Percentiles rank a stretch among this genome's conserved stretches.
These are phyloP conservation scores for Arthrobotrys sphaeroides DNA, from an alignment of 2,329 filamentous ascomycete species.

Conservation along the genomic window DNA sequence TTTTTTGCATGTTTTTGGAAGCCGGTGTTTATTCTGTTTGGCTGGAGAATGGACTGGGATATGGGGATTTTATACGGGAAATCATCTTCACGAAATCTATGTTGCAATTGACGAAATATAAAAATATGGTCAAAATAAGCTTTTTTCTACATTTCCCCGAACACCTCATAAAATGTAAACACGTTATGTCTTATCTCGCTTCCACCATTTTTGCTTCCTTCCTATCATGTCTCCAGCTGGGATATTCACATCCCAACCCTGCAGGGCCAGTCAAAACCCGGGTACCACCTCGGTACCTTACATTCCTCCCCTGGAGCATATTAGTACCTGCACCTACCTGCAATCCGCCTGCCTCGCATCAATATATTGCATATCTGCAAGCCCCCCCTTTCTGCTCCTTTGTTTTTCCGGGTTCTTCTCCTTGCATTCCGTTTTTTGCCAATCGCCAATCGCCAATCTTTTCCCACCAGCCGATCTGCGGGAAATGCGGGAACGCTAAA, in stretches of 20 bases:
- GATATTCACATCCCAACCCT: too few species aligned
- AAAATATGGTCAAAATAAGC: slow-evolving; percentile 35
- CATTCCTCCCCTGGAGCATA: neutral
- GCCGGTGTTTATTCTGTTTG: neutral
- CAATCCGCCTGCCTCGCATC: too few species aligned
- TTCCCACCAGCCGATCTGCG: slow-evolving; percentile 30
- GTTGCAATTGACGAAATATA: too few species aligned
- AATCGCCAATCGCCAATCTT: neutral
- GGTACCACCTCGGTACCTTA: neutral
- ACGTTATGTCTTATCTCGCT: slow-evolving; percentile 34
- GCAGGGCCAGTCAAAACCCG: neutral
- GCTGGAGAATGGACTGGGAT: neutral
- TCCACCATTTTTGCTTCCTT: slow-evolving; percentile 17
- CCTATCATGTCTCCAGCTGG: neutral
- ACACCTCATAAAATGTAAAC: too few species aligned
- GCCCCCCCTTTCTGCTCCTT: too few species aligned
- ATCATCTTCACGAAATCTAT: too few species aligned
- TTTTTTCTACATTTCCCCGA: slow-evolving; percentile 11
- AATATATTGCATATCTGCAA: neutral
- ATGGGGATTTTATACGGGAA: too few species aligned
- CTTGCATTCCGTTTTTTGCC: neutral
- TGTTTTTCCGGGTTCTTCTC: neutral
- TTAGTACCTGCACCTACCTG: neutral
- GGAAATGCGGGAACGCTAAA: slow-evolving; percentile 44
- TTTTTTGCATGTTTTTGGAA: neutral